These are phyloP conservation scores for Ophiostoma triangulosporum DNA, from an alignment of 2,329 filamentous ascomycete species.

Conservation along the genomic window DNA sequence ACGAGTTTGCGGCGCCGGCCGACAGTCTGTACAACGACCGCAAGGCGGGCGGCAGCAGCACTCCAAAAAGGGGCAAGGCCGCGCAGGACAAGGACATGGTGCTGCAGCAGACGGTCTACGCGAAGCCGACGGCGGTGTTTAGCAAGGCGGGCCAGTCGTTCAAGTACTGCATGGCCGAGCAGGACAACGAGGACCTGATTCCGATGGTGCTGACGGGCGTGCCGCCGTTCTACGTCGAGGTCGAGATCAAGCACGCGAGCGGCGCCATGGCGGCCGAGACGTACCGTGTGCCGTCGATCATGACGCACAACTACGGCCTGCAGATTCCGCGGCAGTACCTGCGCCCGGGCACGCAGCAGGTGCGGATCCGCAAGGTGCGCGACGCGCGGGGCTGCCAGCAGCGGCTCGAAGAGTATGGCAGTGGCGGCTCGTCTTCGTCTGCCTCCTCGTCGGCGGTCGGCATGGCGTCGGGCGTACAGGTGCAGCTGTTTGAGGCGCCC, in stretches of 20 bases:
- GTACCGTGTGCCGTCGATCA: constrained; percentile 69
- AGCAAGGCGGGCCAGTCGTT: constrained; percentile 80
- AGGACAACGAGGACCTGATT: constrained; percentile 70
- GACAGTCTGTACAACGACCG: constrained; percentile 78
- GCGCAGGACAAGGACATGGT: constrained; percentile 37
- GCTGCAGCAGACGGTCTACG: constrained; percentile 72
- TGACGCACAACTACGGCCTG: constrained; percentile 60
- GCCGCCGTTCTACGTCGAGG: constrained; percentile 78
- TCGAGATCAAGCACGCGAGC: constrained; percentile 86
- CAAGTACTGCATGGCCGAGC: constrained; percentile 84
- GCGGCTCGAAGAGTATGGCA: constrained; percentile 25
- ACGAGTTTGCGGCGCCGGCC: constrained; percentile 69
- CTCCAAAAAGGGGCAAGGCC: not conserved
- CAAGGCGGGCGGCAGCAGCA: constrained; percentile 18
- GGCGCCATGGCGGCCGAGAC: constrained; percentile 67
- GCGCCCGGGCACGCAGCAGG: constrained; percentile 75
- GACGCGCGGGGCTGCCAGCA: constrained; percentile 79
- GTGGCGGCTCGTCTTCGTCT: constrained; percentile 40
- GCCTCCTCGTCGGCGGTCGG: constrained; percentile 33
- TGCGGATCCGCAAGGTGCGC: constrained; percentile 79
- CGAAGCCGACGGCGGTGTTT: constrained; percentile 71
- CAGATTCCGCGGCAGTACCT: constrained; percentile 74
- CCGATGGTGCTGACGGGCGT: constrained; percentile 67
- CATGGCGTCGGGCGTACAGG: constrained; percentile 58
- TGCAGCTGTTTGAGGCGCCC: constrained; percentile 86